Evolutionary conservation across 257 asterid species (phyloP).

Genomic region (Penstemon davidsonii): DNA sequence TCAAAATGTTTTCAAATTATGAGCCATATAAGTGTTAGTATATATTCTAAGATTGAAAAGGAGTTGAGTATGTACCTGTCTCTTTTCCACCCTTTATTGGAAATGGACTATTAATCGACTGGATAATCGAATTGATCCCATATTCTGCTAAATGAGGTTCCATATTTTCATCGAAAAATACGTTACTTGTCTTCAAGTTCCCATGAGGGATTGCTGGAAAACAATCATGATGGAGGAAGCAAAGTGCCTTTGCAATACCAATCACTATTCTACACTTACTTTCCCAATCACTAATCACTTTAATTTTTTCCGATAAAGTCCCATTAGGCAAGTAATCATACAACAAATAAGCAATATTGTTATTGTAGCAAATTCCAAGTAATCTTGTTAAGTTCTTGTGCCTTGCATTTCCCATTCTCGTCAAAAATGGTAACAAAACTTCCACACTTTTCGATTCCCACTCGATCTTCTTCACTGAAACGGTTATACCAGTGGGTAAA

Average conservation of each 20-base stretch:
- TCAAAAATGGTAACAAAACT: constrained; percentile 39
- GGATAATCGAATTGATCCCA: constrained; percentile 57
- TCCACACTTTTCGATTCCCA: constrained; percentile 58
- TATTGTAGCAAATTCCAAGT: constrained; percentile 74
- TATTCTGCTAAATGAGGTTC: constrained; percentile 82
- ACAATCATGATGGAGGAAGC: constrained; percentile 80
- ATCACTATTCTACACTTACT: constrained; percentile 53
- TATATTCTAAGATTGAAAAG: background rate
- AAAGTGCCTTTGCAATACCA: constrained; percentile 73
- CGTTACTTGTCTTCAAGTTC: constrained; percentile 57
- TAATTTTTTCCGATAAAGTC: constrained; percentile 58
- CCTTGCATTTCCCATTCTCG: constrained; percentile 67
- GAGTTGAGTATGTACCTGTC: constrained; percentile 48
- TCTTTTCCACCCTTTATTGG: constrained; percentile 37
- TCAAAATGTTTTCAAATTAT: constrained; percentile 1
- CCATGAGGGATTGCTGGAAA: constrained; percentile 87
- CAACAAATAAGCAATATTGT: constrained; percentile 63
- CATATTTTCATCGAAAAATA: constrained; percentile 80
- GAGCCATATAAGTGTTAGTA: background rate
- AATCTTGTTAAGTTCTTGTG: constrained; percentile 74
- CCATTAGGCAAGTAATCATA: constrained; percentile 78
- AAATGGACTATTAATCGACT: constrained; percentile 26
- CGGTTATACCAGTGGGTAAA: constrained; percentile 80
- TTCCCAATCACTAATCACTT: constrained; percentile 60
- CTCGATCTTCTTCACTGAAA: constrained; percentile 72